These are phyloP conservation scores for Drechmeria coniospora DNA, from an alignment of 2,329 filamentous ascomycete genomes.

Conservation along the genomic window DNA sequence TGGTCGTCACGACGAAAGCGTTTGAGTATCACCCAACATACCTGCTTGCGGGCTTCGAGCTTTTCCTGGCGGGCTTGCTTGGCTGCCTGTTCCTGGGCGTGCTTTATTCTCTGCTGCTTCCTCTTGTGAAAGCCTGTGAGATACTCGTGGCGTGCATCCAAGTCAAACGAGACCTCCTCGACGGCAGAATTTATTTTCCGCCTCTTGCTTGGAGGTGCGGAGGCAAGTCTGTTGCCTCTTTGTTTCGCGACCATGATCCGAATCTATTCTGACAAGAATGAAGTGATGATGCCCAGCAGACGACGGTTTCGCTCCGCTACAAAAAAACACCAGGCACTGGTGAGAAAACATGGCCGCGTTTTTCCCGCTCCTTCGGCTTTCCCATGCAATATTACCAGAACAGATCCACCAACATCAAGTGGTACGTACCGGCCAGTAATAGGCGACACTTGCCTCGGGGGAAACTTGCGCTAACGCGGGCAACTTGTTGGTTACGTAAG, in stretches of 20 bases:
- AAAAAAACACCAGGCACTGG: too few relatives aligned
- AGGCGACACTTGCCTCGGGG: too few relatives aligned
- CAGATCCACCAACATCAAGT: too few relatives aligned
- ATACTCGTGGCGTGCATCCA: constrained; percentile 65
- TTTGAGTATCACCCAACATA: constrained; percentile 20
- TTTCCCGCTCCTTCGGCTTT: not conserved
- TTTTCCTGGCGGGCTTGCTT: constrained; percentile 66
- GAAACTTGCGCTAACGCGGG: constrained; percentile 3
- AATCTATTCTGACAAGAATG: not conserved
- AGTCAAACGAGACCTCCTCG: constrained; percentile 79
- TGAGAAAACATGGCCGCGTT: not conserved
- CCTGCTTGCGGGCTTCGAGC: constrained; percentile 59
- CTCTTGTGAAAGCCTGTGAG: constrained; percentile 95
- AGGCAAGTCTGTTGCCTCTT: constrained; percentile 38
- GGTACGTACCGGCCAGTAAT: too few relatives aligned
- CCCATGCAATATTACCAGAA: too few relatives aligned
- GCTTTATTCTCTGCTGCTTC: constrained; percentile 70
- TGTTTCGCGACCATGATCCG: constrained; percentile 38
- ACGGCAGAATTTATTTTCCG: constrained; percentile 44
- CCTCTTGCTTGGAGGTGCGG: constrained; percentile 49
- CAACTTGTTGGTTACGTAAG: constrained; percentile 17
- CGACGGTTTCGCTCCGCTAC: too few relatives aligned
- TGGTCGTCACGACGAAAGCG: not conserved
- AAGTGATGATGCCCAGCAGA: not conserved
- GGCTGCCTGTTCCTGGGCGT: constrained; percentile 67